Evolutionary conservation across 768 basidiomycete genomes (phyloP), one percentile per base, ranked within the genome.

Genomic region (Tremella yokohamensis): DNA sequence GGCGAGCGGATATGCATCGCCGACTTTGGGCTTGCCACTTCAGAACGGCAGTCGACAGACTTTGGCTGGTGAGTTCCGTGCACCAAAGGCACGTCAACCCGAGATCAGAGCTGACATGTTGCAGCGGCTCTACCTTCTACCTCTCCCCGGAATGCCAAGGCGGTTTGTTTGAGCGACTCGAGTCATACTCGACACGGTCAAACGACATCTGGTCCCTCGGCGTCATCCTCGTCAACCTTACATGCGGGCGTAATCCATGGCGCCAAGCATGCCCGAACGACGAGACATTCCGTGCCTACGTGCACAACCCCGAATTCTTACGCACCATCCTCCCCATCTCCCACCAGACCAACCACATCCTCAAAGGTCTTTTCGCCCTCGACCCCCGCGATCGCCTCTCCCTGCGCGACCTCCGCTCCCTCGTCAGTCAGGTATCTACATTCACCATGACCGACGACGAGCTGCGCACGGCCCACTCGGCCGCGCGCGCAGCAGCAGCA

Each of bases 131-230:
- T 68, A 84, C 92, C n/a, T 96, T 91, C 77, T 94, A 96, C 78
- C 93, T 98, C 88, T 92, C 90, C 70, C 93, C 93, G 73, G 80
- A 81, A 62, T 80, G 80, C 62, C 79, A 78, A 66, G 85, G 88
- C 15, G 87, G 86, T 9, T 57, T 79, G 16, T 78, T 75, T 62
- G 74, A 77, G 42, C 68, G 74, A 18, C 64, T 77, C 20, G 66
- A 62, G 79, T 64, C 83, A 3, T 80, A 99, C 78, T 87, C 87
- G 8, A 90, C 70, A 8, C 82, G 84, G 64, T 84, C 83, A 73
- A 97, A 96, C 77, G 94, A 99, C 76, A 83, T 97, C 63, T 99
- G 94, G 94, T 91, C 92, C 8, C 80, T 98, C 44, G 93, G 92
- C 25, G 90, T 96, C 76, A 60, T 79, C 79, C 60, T 80, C 78